phyloP scores from a whole-genome alignment of 768 basidiomycete species.

The Boletellus sp. region DNA sequence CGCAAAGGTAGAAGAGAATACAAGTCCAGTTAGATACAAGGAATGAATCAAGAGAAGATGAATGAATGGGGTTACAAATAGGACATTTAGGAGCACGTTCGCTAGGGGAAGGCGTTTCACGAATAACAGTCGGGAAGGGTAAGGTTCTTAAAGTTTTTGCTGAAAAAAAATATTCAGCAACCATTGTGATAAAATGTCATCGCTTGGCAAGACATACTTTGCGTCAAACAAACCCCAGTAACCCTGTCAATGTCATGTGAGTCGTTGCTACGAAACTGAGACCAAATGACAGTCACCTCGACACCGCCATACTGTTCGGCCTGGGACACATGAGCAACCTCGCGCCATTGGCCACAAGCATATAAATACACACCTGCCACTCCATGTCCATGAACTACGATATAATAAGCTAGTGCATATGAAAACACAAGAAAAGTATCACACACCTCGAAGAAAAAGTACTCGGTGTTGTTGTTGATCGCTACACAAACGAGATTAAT shows the following conservation, averaged over 20 bases:
- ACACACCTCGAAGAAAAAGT: conserved; percentile 81
- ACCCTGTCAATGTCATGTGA: conserved; percentile 28
- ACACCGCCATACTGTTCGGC: conserved; percentile 73
- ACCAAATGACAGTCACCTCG: conserved; percentile 38
- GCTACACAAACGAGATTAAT: conserved; percentile 37
- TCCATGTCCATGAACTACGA: conserved; percentile 67
- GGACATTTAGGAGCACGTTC: background rate
- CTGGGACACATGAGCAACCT: conserved; percentile 31
- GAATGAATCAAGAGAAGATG: background rate
- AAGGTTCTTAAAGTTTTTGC: conserved; percentile 69
- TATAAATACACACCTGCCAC: conserved; percentile 60
- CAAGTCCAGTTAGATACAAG: conserved; percentile 21
- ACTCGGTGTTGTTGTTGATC: conserved; percentile 73
- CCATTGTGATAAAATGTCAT: conserved; percentile 14
- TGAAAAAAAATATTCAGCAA: conserved; percentile 29
- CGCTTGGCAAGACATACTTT: conserved; percentile 37
- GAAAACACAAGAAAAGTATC: background rate
- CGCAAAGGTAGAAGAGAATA: conserved; percentile 10
- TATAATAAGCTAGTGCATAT: conserved; percentile 1
- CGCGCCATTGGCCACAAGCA: background rate
- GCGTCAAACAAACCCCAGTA: conserved; percentile 67
- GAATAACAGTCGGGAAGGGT: conserved; percentile 57
- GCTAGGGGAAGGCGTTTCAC: background rate
- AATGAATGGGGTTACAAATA: conserved; percentile 5
- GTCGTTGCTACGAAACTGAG: conserved; percentile 2